Percentiles rank a stretch among this genome's conserved stretches.
Conservation (phyloP, 2,329 filamentous ascomycete genomes). For the Penicillium sclerotiorum region DNA sequence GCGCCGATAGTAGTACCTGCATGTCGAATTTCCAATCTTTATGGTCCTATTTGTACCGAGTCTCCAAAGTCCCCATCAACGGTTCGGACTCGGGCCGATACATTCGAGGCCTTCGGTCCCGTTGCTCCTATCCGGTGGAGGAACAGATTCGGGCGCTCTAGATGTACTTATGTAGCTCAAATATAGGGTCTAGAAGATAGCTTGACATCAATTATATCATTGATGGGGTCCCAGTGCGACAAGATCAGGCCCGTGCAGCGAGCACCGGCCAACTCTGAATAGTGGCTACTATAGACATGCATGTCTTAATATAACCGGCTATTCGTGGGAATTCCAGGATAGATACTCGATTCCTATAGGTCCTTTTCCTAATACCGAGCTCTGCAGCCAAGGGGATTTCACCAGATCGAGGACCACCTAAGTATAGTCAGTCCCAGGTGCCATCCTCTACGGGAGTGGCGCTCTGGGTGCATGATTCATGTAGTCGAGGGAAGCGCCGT, state of each 20-base stretch:
- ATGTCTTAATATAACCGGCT: neutral
- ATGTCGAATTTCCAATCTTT: constrained; percentile 2
- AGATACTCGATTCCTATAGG: neutral
- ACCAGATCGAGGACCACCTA: neutral
- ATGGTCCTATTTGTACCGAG: constrained; percentile 2
- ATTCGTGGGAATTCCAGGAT: constrained; percentile 1
- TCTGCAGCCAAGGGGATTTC: neutral
- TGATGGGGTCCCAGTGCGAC: neutral
- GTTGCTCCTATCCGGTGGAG: constrained; percentile 8
- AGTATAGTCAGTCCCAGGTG: neutral
- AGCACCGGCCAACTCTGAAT: no score
- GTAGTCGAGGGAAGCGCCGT: constrained; percentile 25
- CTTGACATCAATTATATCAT: no score
- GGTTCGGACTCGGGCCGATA: constrained; percentile 21
- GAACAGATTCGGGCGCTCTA: neutral
- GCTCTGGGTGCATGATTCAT: constrained; percentile 6
- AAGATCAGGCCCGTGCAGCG: no score
- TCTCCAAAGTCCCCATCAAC: neutral
- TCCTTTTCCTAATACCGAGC: no score
- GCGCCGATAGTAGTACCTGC: constrained; percentile 13
- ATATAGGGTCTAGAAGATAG: no score
- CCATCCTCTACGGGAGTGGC: constrained; percentile 14
- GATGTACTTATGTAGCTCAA: no score
- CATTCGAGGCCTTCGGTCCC: constrained; percentile 7
- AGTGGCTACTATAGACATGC: no score